These are phyloP conservation scores for Coelastrella sp. DNA, from an alignment of 139 green algal genomes.

Conservation along the genomic window DNA sequence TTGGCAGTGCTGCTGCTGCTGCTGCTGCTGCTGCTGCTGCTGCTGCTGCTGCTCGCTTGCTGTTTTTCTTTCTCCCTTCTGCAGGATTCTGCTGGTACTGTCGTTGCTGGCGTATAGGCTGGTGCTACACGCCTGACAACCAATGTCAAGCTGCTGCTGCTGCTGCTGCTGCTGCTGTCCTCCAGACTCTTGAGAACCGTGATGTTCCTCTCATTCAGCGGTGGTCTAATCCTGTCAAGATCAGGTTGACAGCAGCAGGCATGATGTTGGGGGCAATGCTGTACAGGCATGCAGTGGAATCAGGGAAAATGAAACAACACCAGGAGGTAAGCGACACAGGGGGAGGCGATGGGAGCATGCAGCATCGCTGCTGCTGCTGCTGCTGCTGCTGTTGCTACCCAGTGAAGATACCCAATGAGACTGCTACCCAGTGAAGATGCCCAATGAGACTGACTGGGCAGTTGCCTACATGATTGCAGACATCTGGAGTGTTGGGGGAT, in stretches of 20 bases:
- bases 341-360: too few relatives aligned
- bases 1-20: not conserved
- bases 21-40: not conserved
- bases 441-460: too few relatives aligned
- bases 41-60: too few relatives aligned
- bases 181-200: conserved; percentile 56
- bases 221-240: conserved; percentile 54
- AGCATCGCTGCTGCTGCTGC: not conserved
- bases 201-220: conserved; percentile 62
- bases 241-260: conserved; percentile 62
- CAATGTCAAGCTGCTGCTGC: not conserved
- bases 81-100: not conserved
- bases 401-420: too few relatives aligned
- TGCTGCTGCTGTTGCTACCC: not conserved
- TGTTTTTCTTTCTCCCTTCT: too few relatives aligned
- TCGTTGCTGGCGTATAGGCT: not conserved
- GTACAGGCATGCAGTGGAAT: conserved; percentile 64
- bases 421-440: too few relatives aligned
- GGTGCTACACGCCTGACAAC: not conserved
- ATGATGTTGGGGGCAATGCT: conserved; percentile 62
- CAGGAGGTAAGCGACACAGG: not conserved
- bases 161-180: conserved; percentile 18
- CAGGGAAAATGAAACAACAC: conserved; percentile 29
- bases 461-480: too few relatives aligned
- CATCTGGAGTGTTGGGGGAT: too few relatives aligned